These are phyloP conservation scores for Zygnema circumcarinatum DNA, from an alignment of 139 green algal species.

Conservation along the genomic window DNA sequence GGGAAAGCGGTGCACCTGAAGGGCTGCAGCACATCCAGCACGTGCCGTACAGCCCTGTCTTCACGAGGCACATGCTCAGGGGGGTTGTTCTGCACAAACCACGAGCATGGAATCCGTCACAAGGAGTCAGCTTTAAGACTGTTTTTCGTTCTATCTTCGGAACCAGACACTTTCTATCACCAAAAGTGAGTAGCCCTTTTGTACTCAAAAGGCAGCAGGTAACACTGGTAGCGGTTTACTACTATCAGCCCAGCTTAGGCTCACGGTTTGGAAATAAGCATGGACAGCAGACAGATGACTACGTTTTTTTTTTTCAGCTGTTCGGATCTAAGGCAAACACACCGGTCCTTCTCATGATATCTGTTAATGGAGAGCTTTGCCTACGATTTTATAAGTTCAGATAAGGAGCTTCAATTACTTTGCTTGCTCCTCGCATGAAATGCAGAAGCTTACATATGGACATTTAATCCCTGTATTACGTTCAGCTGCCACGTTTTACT, in stretches of 20 bases:
- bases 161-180: not conserved
- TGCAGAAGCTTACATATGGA: no score
- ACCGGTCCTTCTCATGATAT: no score
- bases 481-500: no score
- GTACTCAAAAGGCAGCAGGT: not conserved
- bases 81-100: constrained; percentile 58
- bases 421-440: no score
- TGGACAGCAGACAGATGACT: not conserved
- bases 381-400: no score
- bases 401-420: constrained; percentile 8
- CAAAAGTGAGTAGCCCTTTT: no score
- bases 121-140: not conserved
- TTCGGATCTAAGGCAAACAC: not conserved
- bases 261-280: constrained; percentile 4
- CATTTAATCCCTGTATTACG: no score
- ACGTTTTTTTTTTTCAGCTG: not conserved
- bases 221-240: not conserved
- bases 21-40: constrained; percentile 73
- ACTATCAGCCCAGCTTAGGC: not conserved
- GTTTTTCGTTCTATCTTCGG: not conserved
- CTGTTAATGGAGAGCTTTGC: no score
- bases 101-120: not conserved
- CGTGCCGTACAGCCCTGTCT: constrained; percentile 71
- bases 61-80: constrained; percentile 70
- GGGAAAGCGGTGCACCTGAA: constrained; percentile 32